These are phyloP conservation scores for Fragaria nilgerrensis DNA, from an alignment of 306 rosid genomes.

Conservation along the genomic window DNA sequence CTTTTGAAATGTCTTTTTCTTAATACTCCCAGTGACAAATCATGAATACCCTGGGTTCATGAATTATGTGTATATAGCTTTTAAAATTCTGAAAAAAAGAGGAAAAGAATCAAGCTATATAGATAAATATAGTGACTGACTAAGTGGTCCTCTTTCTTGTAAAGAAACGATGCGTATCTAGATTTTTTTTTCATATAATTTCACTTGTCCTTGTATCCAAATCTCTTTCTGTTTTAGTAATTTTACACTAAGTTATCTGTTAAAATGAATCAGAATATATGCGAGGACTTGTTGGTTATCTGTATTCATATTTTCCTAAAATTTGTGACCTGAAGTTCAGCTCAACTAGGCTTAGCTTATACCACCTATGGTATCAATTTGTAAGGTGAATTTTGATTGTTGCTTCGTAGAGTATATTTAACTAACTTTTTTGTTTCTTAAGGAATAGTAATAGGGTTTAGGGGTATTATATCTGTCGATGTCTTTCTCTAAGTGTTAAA, in stretches of 20 bases:
- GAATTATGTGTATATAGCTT: background rate
- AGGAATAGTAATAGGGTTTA: background rate
- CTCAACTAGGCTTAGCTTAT: background rate
- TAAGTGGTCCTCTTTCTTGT: background rate
- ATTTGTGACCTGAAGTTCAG: background rate
- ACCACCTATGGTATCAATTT: background rate
- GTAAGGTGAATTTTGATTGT: background rate
- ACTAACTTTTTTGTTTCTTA: background rate
- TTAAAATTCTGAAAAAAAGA: background rate
- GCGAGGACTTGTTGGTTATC: background rate
- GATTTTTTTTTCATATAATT: background rate
- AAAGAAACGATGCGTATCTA: background rate
- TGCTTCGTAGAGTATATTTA: background rate
- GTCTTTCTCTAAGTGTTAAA: background rate
- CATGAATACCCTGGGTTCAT: background rate
- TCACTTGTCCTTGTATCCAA: background rate
- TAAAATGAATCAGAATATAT: background rate
- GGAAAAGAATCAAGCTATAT: background rate
- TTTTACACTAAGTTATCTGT: background rate
- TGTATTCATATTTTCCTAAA: background rate
- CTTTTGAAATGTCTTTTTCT: background rate
- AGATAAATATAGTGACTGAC: background rate
- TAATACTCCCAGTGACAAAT: background rate
- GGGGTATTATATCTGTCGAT: background rate
- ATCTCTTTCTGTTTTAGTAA: background rate